Conservation (phyloP, 2,329 filamentous ascomycete genomes). For the Fusarium sp. region DNA sequence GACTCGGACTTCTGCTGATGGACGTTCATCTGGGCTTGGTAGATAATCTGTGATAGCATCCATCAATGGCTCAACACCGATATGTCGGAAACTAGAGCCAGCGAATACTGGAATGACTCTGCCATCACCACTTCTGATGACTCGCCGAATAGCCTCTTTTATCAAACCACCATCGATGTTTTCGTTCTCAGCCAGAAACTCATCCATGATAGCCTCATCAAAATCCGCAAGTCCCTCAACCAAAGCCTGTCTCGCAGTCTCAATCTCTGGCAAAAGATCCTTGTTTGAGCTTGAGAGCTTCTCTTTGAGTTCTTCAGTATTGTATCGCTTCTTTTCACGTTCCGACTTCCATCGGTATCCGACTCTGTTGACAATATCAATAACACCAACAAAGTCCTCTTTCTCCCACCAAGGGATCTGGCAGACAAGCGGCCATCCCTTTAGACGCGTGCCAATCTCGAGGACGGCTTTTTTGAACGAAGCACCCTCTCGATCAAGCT, state of each 20-base stretch:
- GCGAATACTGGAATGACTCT: slow-evolving; percentile 87
- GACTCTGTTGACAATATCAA: slow-evolving; percentile 80
- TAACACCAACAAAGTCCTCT: slow-evolving; percentile 82
- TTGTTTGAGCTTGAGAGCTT: slow-evolving; percentile 58
- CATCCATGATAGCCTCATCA: slow-evolving; percentile 86
- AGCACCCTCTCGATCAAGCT: slow-evolving; percentile 80
- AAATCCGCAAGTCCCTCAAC: slow-evolving; percentile 88
- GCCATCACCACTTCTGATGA: slow-evolving; percentile 74
- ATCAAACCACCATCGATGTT: slow-evolving; percentile 76
- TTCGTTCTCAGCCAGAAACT: slow-evolving; percentile 80
- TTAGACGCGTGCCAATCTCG: slow-evolving; percentile 82
- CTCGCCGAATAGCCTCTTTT: slow-evolving; percentile 76
- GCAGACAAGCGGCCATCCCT: slow-evolving; percentile 88
- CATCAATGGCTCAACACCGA: slow-evolving; percentile 90
- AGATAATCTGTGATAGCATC: slow-evolving; percentile 90
- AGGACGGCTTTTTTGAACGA: slow-evolving; percentile 84
- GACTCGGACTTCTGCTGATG: slow-evolving; percentile 80
- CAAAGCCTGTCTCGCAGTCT: slow-evolving; percentile 77
- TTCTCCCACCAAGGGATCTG: slow-evolving; percentile 95
- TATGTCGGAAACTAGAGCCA: slow-evolving; percentile 91
- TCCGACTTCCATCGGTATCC: slow-evolving; percentile 75
- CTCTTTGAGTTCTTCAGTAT: slow-evolving; percentile 42
- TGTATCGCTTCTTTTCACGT: slow-evolving; percentile 50
- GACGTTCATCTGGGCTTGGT: slow-evolving; percentile 81
- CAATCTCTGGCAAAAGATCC: slow-evolving; percentile 72